A percentile compares a stretch with the other conserved stretches of the same genome.
These are phyloP conservation scores for Micromonas pusilla DNA, from an alignment of 139 green algal genomes.

Conservation along the genomic window DNA sequence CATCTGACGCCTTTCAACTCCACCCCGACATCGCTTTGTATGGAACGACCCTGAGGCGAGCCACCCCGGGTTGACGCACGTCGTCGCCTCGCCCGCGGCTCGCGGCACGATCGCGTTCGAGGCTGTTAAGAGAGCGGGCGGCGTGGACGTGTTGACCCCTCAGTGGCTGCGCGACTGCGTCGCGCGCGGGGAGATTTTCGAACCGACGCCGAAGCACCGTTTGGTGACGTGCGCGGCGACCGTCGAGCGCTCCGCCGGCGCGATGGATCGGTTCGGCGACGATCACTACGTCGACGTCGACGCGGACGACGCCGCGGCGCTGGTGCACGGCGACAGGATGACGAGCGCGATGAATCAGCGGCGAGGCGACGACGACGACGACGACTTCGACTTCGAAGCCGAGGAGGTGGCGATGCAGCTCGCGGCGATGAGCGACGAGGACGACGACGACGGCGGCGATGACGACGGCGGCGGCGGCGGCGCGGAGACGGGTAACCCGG, in stretches of 20 bases:
- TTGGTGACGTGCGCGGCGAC: not conserved
- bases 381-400: too few relatives aligned
- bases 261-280: conserved; percentile 3
- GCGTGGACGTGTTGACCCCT: conserved; percentile 10
- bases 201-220: conserved; percentile 6
- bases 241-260: not conserved
- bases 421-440: too few relatives aligned
- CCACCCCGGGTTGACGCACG: conserved; percentile 6
- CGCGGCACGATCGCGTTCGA: too few relatives aligned
- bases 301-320: not conserved
- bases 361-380: not conserved
- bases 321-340: not conserved
- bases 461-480: too few relatives aligned
- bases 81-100: not conserved
- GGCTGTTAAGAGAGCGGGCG: too few relatives aligned
- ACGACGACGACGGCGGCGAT: too few relatives aligned
- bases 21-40: too few relatives aligned
- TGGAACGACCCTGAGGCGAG: not conserved
- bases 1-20: too few relatives aligned
- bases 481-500: too few relatives aligned
- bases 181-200: not conserved
- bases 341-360: not conserved
- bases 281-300: not conserved
- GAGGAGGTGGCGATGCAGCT: too few relatives aligned
- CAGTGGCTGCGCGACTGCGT: conserved; percentile 8